phyloP scores from a whole-genome alignment of 805 yeast genomes.

The Ogataea trehalophila region DNA sequence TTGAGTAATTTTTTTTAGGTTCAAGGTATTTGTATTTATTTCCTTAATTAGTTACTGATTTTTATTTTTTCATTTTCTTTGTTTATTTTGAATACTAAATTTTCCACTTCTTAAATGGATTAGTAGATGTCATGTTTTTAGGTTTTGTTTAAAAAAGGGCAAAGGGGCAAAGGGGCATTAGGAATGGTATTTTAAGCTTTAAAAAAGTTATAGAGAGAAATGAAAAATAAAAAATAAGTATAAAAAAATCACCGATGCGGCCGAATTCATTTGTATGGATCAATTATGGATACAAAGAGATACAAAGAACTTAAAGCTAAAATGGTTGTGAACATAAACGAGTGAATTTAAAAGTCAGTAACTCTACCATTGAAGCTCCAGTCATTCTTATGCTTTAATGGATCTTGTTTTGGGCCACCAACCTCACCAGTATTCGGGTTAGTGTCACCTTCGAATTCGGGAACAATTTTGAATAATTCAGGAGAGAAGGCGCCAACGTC shows the following conservation, averaged over 20 bases:
- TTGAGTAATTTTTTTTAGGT: constrained; percentile 1
- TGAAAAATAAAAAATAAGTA: neutral
- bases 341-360: constrained; percentile 66
- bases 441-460: constrained; percentile 92
- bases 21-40: neutral
- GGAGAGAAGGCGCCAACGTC: constrained; percentile 67
- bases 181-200: neutral
- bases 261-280: neutral
- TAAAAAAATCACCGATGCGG: neutral
- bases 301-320: too few species aligned
- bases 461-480: constrained; percentile 69
- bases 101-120: too few species aligned
- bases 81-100: neutral
- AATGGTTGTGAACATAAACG: too few species aligned
- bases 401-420: constrained; percentile 98
- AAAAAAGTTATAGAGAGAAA: neutral
- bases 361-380: constrained; percentile 96
- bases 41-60: neutral
- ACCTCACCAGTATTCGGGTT: constrained; percentile 94
- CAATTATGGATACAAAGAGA: too few species aligned
- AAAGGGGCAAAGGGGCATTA: neutral
- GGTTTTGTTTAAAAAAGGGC: neutral
- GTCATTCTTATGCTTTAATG: constrained; percentile 76
- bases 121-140: too few species aligned
- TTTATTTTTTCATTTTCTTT: neutral